phyloP scores from a whole-genome alignment of 305 asterid species.

The Fraxinus albicans region DNA sequence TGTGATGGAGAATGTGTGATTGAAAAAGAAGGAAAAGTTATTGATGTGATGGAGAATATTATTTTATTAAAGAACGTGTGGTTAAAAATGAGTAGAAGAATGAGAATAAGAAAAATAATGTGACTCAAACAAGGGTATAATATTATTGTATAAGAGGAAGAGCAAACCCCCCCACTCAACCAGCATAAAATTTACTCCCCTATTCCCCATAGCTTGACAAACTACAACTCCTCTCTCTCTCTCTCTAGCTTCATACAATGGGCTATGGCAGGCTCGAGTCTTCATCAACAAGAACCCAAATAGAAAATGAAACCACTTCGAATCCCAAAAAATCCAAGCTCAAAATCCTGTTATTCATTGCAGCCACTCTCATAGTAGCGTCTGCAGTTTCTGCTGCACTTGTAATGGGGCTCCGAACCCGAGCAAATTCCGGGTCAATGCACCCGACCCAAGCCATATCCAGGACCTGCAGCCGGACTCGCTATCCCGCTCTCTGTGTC shows the following conservation, averaged over 20 bases:
- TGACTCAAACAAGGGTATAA: no score
- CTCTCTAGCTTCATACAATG: slow-evolving; percentile 32
- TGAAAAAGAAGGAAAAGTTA: no score
- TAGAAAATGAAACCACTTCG: slow-evolving; percentile 21
- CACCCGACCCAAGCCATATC: slow-evolving; percentile 72
- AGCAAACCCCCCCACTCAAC: neutral
- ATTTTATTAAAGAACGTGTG: no score
- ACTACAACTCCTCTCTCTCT: neutral
- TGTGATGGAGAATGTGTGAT: no score
- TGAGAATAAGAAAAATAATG: no score
- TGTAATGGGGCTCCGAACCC: slow-evolving; percentile 33
- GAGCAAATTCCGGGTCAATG: slow-evolving; percentile 18
- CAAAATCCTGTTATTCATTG: slow-evolving; percentile 42
- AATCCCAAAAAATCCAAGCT: slow-evolving; percentile 33
- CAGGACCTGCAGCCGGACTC: slow-evolving; percentile 62
- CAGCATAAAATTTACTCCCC: neutral
- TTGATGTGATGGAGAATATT: no score
- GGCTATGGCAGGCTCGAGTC: slow-evolving; percentile 65
- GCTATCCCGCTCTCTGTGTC: slow-evolving; percentile 66
- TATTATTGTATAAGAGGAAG: no score
- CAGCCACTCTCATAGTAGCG: slow-evolving; percentile 50
- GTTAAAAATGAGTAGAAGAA: no score
- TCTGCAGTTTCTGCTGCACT: slow-evolving; percentile 54
- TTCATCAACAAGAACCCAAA: slow-evolving; percentile 39
- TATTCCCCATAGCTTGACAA: neutral